phyloP scores from a whole-genome alignment of 306 rosid genomes.

The Cajanus cajan region DNA sequence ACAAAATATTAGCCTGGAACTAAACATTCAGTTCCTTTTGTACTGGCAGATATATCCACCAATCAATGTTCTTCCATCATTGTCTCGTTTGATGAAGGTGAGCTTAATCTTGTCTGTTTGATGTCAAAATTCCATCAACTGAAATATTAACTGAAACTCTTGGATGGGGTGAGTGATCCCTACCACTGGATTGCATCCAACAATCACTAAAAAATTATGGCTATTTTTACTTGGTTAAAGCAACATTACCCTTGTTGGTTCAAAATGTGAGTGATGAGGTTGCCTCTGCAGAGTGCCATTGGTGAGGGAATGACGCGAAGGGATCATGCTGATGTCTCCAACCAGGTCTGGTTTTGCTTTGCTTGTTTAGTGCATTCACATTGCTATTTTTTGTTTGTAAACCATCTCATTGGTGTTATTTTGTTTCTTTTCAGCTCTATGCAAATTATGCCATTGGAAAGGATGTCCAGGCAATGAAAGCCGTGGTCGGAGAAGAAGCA shows the following conservation, averaged over 20 bases:
- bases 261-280: background rate
- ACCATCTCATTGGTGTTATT: conserved; percentile 24
- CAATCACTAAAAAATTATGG: background rate
- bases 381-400: background rate
- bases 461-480: conserved; percentile 99
- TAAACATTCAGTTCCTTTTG: conserved; percentile 30
- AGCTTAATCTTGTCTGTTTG: conserved; percentile 26
- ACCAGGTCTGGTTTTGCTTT: conserved; percentile 68
- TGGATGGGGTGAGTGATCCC: background rate
- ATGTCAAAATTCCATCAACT: conserved; percentile 22
- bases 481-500: conserved; percentile 99
- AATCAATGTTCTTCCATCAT: conserved; percentile 95
- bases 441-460: conserved; percentile 99
- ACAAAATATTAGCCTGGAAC: conserved; percentile 22
- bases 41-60: conserved; percentile 89
- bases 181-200: background rate
- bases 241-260: background rate
- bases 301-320: conserved; percentile 99
- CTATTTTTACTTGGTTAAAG: background rate
- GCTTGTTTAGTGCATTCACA: background rate
- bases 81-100: conserved; percentile 99
- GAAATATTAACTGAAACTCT: background rate
- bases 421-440: conserved; percentile 60
- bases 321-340: conserved; percentile 97
- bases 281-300: conserved; percentile 84